These are phyloP conservation scores for Cladorrhinum samala DNA, from an alignment of 495 filamentous ascomycete species.

Conservation along the genomic window DNA sequence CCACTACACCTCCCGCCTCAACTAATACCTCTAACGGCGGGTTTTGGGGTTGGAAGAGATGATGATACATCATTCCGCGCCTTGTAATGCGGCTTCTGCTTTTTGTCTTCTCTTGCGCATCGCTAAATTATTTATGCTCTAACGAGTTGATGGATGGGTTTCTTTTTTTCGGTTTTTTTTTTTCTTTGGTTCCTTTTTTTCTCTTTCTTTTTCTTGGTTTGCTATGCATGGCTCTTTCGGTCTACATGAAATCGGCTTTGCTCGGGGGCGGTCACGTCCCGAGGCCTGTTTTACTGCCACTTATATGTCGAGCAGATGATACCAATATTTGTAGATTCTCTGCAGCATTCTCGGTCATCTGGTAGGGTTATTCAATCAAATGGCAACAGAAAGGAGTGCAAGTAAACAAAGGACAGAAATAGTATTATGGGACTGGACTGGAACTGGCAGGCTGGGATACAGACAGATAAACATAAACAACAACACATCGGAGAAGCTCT, in stretches of 20 bases:
- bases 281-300: no score
- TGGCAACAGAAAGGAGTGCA: no score
- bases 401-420: neutral
- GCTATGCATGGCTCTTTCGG: slow-evolving; percentile 1
- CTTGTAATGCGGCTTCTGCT: neutral
- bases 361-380: no score
- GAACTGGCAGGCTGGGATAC: neutral
- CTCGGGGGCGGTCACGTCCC: no score
- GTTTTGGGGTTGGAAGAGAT: slow-evolving; percentile 47
- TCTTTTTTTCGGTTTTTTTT: no score
- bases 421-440: neutral
- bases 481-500: slow-evolving; percentile 5
- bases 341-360: no score
- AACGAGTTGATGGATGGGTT: no score
- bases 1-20: slow-evolving; percentile 8
- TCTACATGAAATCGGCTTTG: no score
- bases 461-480: neutral
- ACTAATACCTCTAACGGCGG: slow-evolving; percentile 24
- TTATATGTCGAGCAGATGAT: slow-evolving; percentile 11
- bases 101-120: no score
- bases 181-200: no score
- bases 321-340: slow-evolving; percentile 7
- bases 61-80: slow-evolving; percentile 1
- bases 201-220: neutral
- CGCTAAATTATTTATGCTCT: no score